These are phyloP conservation scores for Endogone sp. DNA, from an alignment of 192 early-diverging fungal genomes.

Conservation along the genomic window DNA sequence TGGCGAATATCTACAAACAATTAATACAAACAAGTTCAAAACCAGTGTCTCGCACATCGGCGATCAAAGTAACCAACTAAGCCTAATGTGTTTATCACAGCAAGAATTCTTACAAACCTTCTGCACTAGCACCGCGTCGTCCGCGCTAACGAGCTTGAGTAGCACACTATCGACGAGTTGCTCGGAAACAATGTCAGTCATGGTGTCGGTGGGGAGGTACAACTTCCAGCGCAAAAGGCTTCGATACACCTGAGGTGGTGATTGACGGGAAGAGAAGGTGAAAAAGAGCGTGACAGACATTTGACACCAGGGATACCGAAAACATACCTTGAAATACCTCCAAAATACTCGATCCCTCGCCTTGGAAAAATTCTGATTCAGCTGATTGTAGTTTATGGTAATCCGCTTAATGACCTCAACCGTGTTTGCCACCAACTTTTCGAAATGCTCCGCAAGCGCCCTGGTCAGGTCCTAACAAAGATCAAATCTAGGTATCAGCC, in stretches of 20 bases:
- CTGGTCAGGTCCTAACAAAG: constrained; percentile 1
- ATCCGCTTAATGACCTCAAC: constrained; percentile 14
- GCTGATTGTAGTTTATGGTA: background rate
- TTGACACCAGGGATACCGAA: background rate
- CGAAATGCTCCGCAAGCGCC: constrained; percentile 8
- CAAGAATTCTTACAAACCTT: background rate
- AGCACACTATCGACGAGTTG: background rate
- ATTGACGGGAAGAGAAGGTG: background rate
- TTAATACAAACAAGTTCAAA: background rate
- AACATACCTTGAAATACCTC: constrained; percentile 21
- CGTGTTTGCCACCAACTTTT: constrained; percentile 12
- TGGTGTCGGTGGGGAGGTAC: background rate
- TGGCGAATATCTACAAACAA: background rate
- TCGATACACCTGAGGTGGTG: constrained; percentile 4
- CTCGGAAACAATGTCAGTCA: background rate
- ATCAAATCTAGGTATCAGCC: background rate
- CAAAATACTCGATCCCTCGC: constrained; percentile 23
- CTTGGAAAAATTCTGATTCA: background rate
- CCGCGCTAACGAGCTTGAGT: background rate
- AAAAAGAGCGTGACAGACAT: background rate
- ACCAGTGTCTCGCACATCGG: too few species aligned
- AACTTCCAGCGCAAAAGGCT: constrained; percentile 5
- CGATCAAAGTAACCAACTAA: too few species aligned
- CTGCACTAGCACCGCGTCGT: background rate
- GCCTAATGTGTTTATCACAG: too few species aligned